Evolutionary conservation across 805 yeast species (phyloP), one percentile per base, ranked within the genome.

Genomic region (Candida takata): DNA sequence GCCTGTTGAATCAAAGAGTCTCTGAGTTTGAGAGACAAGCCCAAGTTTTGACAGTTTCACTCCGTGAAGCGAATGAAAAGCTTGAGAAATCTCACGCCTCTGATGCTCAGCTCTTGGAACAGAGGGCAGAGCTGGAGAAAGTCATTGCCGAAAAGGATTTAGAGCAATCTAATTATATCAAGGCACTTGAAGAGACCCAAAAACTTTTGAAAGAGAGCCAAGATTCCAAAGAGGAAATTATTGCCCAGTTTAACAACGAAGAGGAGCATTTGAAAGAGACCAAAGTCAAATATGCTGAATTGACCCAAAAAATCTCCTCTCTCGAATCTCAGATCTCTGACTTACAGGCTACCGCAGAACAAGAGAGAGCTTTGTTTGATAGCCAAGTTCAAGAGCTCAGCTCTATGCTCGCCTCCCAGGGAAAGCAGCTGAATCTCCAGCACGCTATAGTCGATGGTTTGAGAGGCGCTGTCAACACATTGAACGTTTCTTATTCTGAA

Each of bases 11-110:
- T n/a, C 15, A 15, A 8, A 42, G 51, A 32, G 45, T 32, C 4
- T 10, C 42, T 10, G 45, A 38, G n/a, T 47, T 39, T 20, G 53
- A 48, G 20, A 36, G 36, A 4, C 43, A 45, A 18, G 52, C 49
- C 7, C 34, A 44, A 24, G 30, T 26, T 3, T 30, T 49, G 3
- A 25, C 38, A 6, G 14, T 24, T 4, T 9, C 36, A 5, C 31
- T 45, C 11, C 32, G 34, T 17, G 31, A 35, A 12, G 36, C 39
- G 9, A 14, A 29, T 5, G 47, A 50, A 34, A 33, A 39, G 18
- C 9, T 6, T 20, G n/a, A 20, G 14, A 8, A 9, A 30, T 19
- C 16, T n/a, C 8, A 30, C 6, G 16, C n/a, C n/a, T n/a, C n/a
- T n/a, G 14, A 7, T 5, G n/a, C n/a, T n/a, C n/a, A n/a, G n/a